These are phyloP conservation scores for Lithocarpus polystachyus DNA, from an alignment of 306 rosid genomes.

Conservation along the genomic window DNA sequence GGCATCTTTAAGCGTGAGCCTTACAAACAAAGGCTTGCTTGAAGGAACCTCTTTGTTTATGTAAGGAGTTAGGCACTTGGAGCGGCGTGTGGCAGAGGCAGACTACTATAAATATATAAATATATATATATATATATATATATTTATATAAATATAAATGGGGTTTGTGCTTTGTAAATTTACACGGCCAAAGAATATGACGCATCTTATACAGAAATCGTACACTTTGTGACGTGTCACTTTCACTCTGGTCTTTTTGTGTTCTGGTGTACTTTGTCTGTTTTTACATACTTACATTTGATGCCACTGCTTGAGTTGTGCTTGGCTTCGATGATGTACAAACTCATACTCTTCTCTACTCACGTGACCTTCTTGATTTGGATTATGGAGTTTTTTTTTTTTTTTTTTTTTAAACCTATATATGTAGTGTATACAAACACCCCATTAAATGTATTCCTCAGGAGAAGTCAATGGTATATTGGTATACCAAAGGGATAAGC, in stretches of 20 bases:
- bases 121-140: too few relatives aligned
- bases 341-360: neutral
- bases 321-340: neutral
- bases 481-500: too few relatives aligned
- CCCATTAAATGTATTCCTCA: too few relatives aligned
- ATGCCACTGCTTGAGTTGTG: neutral
- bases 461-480: too few relatives aligned
- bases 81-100: conserved; percentile 36
- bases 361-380: neutral
- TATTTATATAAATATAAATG: too few relatives aligned
- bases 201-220: conserved; percentile 45
- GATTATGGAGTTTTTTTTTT: neutral
- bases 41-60: conserved; percentile 37
- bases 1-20: neutral
- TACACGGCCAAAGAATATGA: conserved; percentile 35
- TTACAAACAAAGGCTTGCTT: conserved; percentile 39
- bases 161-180: neutral
- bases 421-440: too few relatives aligned
- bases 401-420: too few relatives aligned
- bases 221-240: conserved; percentile 30
- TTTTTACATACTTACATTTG: neutral
- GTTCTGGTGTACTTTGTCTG: neutral
- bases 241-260: neutral
- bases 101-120: neutral
- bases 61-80: neutral